Conservation (phyloP, 2,329 filamentous ascomycete genomes). For the Trichophyton simii region DNA sequence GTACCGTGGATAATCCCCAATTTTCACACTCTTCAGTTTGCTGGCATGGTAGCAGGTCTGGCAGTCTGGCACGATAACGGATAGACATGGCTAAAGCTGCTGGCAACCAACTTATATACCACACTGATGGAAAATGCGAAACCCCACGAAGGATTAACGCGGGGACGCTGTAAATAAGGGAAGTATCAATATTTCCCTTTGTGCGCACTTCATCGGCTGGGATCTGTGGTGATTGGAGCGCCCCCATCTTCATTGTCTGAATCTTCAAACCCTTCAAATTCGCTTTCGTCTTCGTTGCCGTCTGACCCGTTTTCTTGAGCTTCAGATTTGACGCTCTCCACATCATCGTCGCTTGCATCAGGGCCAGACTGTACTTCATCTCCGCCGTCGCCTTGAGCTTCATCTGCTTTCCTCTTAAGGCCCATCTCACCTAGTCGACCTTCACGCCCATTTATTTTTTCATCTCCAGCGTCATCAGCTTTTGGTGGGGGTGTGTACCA, state of each 20-base stretch:
- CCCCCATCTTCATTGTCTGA: slow-evolving; percentile 14
- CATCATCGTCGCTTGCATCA: slow-evolving; percentile 17
- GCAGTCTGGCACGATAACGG: background rate
- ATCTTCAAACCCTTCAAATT: no score
- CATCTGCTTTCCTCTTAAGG: slow-evolving; percentile 61
- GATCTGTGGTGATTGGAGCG: background rate
- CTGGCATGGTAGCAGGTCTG: background rate
- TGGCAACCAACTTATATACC: background rate
- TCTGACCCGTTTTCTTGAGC: slow-evolving; percentile 26
- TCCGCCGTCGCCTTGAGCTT: slow-evolving; percentile 28
- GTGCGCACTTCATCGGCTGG: background rate
- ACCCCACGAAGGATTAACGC: background rate
- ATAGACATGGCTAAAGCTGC: background rate
- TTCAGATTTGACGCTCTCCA: slow-evolving; percentile 13
- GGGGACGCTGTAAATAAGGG: background rate
- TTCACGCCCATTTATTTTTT: slow-evolving; percentile 55
- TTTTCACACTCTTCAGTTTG: background rate
- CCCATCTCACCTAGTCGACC: slow-evolving; percentile 75
- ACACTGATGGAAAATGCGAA: background rate
- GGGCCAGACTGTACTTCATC: slow-evolving; percentile 17
- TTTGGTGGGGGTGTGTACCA: slow-evolving; percentile 82
- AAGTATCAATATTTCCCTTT: background rate
- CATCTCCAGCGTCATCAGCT: slow-evolving; percentile 30
- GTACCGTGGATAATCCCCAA: no score
- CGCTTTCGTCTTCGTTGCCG: slow-evolving; percentile 16